phyloP scores from a whole-genome alignment of 352 stramenopile species.

The Pythium volutum region DNA sequence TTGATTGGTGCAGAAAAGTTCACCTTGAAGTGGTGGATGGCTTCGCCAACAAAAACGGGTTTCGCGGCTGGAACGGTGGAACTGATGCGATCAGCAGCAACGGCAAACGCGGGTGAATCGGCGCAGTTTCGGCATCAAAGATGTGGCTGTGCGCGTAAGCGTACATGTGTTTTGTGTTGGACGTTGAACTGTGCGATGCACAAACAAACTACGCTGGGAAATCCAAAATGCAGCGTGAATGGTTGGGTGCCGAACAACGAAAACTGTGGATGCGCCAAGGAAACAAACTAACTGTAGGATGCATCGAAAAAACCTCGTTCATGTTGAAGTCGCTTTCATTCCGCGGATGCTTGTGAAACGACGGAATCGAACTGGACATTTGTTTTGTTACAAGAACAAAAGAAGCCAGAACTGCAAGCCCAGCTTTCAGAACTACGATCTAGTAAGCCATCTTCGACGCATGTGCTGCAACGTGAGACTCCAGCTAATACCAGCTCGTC shows the following conservation, averaged over 20 bases:
- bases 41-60: slow-evolving; percentile 3
- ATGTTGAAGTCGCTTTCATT: slow-evolving; percentile 16
- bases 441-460: neutral
- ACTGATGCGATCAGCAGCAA: slow-evolving; percentile 17
- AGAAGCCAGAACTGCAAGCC: slow-evolving; percentile 9
- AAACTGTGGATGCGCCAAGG: neutral
- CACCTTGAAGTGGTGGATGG: slow-evolving; percentile 12
- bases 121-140: too few species aligned
- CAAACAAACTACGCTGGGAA: neutral
- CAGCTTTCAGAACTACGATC: neutral
- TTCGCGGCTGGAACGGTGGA: slow-evolving; percentile 12
- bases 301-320: neutral
- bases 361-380: slow-evolving; percentile 3
- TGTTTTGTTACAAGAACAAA: neutral
- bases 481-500: too few species aligned
- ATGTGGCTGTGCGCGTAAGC: too few species aligned
- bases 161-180: too few species aligned
- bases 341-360: neutral
- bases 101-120: too few species aligned
- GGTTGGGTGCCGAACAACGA: neutral
- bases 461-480: neutral
- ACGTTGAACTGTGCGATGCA: neutral
- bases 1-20: slow-evolving; percentile 10
- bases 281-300: slow-evolving; percentile 1
- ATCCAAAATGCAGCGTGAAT: neutral